Conservation (phyloP, 2,329 filamentous ascomycete species). For the Penicillium hordei region DNA sequence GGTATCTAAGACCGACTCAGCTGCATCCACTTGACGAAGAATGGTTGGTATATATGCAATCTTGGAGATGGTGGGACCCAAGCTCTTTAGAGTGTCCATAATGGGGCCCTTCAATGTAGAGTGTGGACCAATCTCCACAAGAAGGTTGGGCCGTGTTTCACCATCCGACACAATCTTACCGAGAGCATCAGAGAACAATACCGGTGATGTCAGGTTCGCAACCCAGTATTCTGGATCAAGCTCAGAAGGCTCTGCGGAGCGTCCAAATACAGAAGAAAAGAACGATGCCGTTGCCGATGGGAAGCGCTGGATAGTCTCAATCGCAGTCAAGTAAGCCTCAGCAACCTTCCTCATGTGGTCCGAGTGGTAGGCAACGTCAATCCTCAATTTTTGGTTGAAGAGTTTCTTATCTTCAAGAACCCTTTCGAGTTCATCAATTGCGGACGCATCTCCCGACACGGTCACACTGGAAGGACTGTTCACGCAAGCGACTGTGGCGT, state of each 20-base stretch:
- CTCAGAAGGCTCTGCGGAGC: conserved; percentile 15
- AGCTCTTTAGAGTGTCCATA: conserved; percentile 26
- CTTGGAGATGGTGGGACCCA: conserved; percentile 15
- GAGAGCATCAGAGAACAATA: conserved; percentile 25
- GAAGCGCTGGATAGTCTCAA: conserved; percentile 18
- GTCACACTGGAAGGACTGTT: conserved; percentile 27
- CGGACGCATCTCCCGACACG: conserved; percentile 20
- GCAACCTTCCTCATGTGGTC: conserved; percentile 26
- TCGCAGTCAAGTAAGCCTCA: conserved; percentile 18
- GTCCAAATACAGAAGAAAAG: conserved; percentile 22
- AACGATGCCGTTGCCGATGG: conserved; percentile 17
- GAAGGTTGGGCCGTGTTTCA: conserved; percentile 17
- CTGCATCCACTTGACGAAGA: conserved; percentile 23
- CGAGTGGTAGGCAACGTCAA: conserved; percentile 33
- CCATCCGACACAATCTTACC: conserved; percentile 20
- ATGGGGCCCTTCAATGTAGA: conserved; percentile 36
- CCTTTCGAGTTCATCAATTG: conserved; percentile 20
- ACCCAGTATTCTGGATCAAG: conserved; percentile 30
- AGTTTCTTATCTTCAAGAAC: conserved; percentile 16
- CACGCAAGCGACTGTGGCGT: conserved; percentile 23
- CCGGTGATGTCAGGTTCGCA: conserved; percentile 25
- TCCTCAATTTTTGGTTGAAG: conserved; percentile 30
- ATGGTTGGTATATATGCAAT: conserved; percentile 26
- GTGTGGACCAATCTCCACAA: conserved; percentile 40
- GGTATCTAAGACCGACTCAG: conserved; percentile 25